Evolutionary conservation across 2,329 filamentous ascomycete genomes (phyloP).

Genomic region (Fusarium subtropicale): DNA sequence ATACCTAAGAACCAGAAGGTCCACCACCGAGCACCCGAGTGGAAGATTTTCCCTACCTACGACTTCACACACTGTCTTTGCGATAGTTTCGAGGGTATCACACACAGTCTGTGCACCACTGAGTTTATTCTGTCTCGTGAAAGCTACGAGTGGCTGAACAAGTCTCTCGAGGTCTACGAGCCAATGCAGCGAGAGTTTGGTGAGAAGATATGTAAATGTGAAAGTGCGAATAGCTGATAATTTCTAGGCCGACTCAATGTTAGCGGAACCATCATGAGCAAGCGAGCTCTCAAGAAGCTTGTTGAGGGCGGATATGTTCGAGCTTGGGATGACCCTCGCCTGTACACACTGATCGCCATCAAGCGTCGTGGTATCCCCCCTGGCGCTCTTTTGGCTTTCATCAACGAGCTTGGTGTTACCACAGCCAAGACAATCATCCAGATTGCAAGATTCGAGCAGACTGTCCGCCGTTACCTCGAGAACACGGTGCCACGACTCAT

Average conservation of each 20-base stretch:
- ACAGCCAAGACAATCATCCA: constrained; percentile 84
- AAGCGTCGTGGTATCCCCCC: constrained; percentile 88
- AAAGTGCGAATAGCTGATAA: neutral
- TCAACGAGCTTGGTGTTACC: constrained; percentile 91
- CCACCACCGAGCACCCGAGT: constrained; percentile 85
- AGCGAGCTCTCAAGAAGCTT: constrained; percentile 83
- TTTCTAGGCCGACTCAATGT: constrained; percentile 66
- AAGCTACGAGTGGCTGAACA: constrained; percentile 92
- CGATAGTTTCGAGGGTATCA: constrained; percentile 92
- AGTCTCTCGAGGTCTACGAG: constrained; percentile 83
- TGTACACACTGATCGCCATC: constrained; percentile 88
- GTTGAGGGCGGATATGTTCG: constrained; percentile 83
- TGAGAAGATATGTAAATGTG: constrained; percentile 11
- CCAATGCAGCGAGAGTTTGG: constrained; percentile 93
- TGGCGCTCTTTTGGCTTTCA: constrained; percentile 87
- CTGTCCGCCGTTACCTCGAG: constrained; percentile 87
- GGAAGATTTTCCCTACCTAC: constrained; percentile 96
- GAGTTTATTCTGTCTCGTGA: constrained; percentile 88
- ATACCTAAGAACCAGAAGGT: constrained; percentile 76
- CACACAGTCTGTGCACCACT: constrained; percentile 91
- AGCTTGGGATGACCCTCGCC: constrained; percentile 89
- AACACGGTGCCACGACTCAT: constrained; percentile 88
- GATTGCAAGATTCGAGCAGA: constrained; percentile 84
- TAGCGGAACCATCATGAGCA: constrained; percentile 86
- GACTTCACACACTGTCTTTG: constrained; percentile 92